phyloP scores from a whole-genome alignment of 768 basidiomycete genomes.

The Xerocomellus amylosporus region DNA sequence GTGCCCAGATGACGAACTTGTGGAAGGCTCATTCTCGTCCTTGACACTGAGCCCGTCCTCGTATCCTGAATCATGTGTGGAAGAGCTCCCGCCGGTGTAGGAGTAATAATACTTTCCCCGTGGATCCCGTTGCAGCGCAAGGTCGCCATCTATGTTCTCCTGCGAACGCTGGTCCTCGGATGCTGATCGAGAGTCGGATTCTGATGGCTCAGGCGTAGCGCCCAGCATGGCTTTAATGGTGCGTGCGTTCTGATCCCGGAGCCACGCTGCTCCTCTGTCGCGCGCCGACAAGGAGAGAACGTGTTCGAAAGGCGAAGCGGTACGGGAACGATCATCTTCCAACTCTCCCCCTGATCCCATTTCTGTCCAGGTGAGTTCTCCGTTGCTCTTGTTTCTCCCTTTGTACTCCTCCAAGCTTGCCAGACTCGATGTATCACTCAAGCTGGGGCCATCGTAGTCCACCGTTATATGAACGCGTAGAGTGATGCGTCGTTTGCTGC shows the following conservation, averaged over 20 bases:
- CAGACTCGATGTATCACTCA: constrained; percentile 85
- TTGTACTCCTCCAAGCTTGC: constrained; percentile 74
- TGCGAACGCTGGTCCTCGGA: constrained; percentile 37
- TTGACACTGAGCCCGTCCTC: constrained; percentile 46
- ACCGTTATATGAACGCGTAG: constrained; percentile 73
- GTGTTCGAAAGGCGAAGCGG: constrained; percentile 39
- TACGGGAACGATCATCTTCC: constrained; percentile 55
- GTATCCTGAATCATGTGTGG: constrained; percentile 51
- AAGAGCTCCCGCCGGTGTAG: constrained; percentile 52
- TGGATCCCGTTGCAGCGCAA: constrained; percentile 64
- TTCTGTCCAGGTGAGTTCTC: constrained; percentile 43
- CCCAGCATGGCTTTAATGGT: constrained; percentile 61
- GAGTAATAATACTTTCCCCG: constrained; percentile 77
- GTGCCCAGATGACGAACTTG: constrained; percentile 30
- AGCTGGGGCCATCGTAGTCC: constrained; percentile 88
- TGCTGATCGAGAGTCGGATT: constrained; percentile 48
- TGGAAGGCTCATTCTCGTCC: constrained; percentile 30
- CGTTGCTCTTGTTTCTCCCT: constrained; percentile 55
- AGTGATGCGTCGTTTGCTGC: constrained; percentile 71
- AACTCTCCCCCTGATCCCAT: constrained; percentile 41
- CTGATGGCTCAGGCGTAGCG: constrained; percentile 53
- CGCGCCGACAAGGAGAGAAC: constrained; percentile 46
- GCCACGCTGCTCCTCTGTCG: constrained; percentile 76
- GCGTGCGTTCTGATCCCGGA: constrained; percentile 76
- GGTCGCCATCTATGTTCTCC: constrained; percentile 52